Percentiles rank a stretch among this genome's conserved stretches.
phyloP scores from a whole-genome alignment of 1,284 basidiomycete genomes.

The Quambalaria eucalypti region DNA sequence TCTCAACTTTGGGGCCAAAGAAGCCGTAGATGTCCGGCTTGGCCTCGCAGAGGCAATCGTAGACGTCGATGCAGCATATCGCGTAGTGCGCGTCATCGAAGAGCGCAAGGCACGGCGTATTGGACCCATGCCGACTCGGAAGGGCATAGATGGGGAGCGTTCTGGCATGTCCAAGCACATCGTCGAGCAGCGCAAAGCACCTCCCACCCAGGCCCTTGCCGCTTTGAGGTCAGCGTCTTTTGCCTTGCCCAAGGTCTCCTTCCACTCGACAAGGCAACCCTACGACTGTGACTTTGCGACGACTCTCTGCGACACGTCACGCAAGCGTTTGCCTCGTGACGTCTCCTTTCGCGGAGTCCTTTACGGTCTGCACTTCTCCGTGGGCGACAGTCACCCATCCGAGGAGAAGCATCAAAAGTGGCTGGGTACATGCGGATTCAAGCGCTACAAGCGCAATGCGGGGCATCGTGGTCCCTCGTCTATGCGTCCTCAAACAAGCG shows the following conservation, averaged over 20 bases:
- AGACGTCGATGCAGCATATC: slow-evolving; percentile 22
- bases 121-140: slow-evolving; percentile 10
- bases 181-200: slow-evolving; percentile 7
- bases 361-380: slow-evolving; percentile 15
- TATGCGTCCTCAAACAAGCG: too few relatives aligned
- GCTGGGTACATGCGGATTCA: slow-evolving; percentile 38
- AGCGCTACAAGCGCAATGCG: slow-evolving; percentile 3
- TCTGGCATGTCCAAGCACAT: slow-evolving; percentile 18
- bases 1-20: slow-evolving; percentile 14
- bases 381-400: slow-evolving; percentile 23
- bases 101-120: slow-evolving; percentile 14
- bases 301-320: background rate
- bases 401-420: slow-evolving; percentile 33
- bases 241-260: slow-evolving; percentile 13
- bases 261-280: background rate
- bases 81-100: slow-evolving; percentile 16
- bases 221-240: slow-evolving; percentile 4
- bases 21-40: slow-evolving; percentile 18
- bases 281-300: background rate
- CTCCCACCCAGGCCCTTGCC: background rate
- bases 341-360: slow-evolving; percentile 3
- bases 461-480: too few relatives aligned
- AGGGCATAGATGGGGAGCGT: slow-evolving; percentile 7
- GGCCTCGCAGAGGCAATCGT: slow-evolving; percentile 14
- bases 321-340: background rate